Conservation (phyloP, 345 rosid genomes). For the Hevea brasiliensis region DNA sequence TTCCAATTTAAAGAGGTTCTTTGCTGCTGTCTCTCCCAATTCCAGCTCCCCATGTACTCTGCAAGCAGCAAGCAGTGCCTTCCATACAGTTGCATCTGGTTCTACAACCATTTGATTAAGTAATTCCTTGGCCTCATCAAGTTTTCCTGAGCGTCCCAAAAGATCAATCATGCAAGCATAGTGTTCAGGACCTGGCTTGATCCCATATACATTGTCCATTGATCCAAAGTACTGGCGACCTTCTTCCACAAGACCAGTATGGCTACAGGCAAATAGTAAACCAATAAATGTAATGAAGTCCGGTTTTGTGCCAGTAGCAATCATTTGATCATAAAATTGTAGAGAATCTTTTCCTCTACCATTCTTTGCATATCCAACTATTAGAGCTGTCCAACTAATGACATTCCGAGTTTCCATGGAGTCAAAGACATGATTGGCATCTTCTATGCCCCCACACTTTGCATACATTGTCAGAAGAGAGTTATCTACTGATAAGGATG, state of each 20-base stretch:
- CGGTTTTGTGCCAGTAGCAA: conserved; percentile 58
- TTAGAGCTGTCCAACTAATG: conserved; percentile 84
- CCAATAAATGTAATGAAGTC: conserved; percentile 83
- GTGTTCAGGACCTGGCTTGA: conserved; percentile 79
- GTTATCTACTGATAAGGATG: conserved; percentile 69
- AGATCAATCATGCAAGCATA: conserved; percentile 94
- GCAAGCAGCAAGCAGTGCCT: conserved; percentile 72
- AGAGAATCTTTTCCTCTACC: conserved; percentile 75
- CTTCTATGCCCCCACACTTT: conserved; percentile 70
- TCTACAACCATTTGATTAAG: conserved; percentile 62
- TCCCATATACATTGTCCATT: conserved; percentile 59
- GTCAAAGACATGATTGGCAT: conserved; percentile 57
- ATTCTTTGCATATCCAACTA: conserved; percentile 85
- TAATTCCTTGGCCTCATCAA: conserved; percentile 58
- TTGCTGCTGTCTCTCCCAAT: conserved; percentile 81
- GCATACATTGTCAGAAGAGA: conserved; percentile 85
- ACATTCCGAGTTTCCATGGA: conserved; percentile 58
- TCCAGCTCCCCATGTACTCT: conserved; percentile 66
- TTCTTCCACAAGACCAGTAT: conserved; percentile 64
- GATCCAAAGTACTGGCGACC: conserved; percentile 59
- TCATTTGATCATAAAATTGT: conserved; percentile 57
- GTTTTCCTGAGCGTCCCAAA: conserved; percentile 76
- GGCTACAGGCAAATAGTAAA: conserved; percentile 88
- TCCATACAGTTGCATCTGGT: conserved; percentile 88
- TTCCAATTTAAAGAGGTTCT: conserved; percentile 62